phyloP scores from a whole-genome alignment of 139 green algal genomes.

The Chlamydomonas incerta region DNA sequence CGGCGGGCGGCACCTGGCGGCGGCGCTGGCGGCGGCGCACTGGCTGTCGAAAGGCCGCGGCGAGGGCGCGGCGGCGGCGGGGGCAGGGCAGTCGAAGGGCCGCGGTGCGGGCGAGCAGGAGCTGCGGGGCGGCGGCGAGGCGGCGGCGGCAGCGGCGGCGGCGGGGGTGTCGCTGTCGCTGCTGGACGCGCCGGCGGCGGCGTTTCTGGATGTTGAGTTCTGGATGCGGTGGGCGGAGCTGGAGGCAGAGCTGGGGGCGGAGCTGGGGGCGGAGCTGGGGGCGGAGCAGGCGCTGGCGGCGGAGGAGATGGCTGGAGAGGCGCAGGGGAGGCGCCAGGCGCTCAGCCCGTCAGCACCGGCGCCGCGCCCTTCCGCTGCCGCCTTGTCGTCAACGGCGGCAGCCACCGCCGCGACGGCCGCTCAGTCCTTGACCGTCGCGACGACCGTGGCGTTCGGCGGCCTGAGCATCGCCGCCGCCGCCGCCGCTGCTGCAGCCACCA shows the following conservation, averaged over 20 bases:
- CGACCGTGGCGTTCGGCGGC: no score
- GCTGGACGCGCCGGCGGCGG: not conserved
- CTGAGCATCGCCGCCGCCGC: no score
- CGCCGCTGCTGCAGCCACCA: not conserved
- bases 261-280: no score
- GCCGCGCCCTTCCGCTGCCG: no score
- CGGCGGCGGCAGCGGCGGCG: not conserved
- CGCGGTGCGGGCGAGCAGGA: not conserved
- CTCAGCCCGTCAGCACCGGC: no score
- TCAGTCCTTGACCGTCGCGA: no score
- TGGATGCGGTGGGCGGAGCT: not conserved
- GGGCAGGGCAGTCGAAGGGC: not conserved
- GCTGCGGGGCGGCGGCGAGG: not conserved
- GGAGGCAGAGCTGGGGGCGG: no score
- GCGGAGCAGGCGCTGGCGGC: no score
- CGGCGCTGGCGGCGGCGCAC: not conserved
- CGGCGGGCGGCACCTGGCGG: slow-evolving; percentile 28
- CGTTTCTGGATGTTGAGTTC: slow-evolving; percentile 5
- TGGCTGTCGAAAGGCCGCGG: not conserved
- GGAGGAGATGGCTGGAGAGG: no score
- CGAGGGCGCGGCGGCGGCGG: not conserved
- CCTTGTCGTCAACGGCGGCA: no score
- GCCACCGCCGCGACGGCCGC: no score
- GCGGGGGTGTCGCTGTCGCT: not conserved
- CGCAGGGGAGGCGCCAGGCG: no score